Base-by-base conservation (phyloP, 345 rosid genomes). In the Erucastrum elatum region DNA sequence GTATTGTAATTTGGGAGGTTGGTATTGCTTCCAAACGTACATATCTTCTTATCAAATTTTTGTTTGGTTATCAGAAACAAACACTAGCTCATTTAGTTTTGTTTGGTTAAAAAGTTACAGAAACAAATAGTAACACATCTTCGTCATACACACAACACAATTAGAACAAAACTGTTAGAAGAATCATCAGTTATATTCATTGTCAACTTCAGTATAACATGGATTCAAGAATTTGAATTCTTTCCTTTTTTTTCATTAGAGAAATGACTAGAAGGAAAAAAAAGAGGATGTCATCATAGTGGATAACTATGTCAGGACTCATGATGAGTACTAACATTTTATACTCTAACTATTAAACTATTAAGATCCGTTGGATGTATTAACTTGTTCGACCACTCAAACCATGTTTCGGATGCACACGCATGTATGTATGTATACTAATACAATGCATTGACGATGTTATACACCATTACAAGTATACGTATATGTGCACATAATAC, bases 371-470 rank as follows among this genome's bases (percentile, higher is more conserved):
- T 80, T 64, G 49, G 68, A 31, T 70, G 49, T 76, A 80, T n/a
- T 75, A 80, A 75, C 83, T 80, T 80, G 73, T 65, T 70, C 72
- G 7, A 65, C 80, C 83, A 80, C 64, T 75, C 83, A 49, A 70
- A 59, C 69, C 5, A 2, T 33, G 49, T 80, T 75, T 71, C 71
- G 76, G 68, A 80, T 71, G 27, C 76, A 75, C 76, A 75, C 80
- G 80, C 34, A n/a, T n/a, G n/a, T n/a, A 72, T 75, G 9, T 75
- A 25, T 51, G 56, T 51, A 51, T 51, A 5, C 49, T 74, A 68
- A 44, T 17, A n/a, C n/a, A n/a, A n/a, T n/a, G n/a, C n/a, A n/a
- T n/a, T n/a, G n/a, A n/a, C n/a, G n/a, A n/a, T 71, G 49, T 44
- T 78, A 71, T 56, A 71, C 16, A 3, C 33, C 70, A 70, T 34